These are phyloP conservation scores for Trichoderma cornu-damae DNA, from an alignment of 2,329 filamentous ascomycete genomes.

Conservation along the genomic window DNA sequence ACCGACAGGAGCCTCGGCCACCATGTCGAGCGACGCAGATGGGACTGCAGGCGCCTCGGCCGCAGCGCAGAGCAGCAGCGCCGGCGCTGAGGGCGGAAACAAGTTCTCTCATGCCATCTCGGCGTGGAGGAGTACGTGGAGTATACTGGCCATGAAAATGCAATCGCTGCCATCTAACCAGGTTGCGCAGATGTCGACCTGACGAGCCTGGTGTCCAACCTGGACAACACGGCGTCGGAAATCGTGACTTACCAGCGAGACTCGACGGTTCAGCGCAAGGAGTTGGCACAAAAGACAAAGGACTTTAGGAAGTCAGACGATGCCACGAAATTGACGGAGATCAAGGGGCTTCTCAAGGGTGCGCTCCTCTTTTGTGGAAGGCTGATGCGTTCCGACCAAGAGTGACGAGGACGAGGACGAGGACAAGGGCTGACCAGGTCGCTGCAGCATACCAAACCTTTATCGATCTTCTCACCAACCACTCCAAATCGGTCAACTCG, in stretches of 20 bases:
- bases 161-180: conserved; percentile 21
- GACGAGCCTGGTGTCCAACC: conserved; percentile 71
- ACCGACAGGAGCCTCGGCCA: conserved; percentile 6
- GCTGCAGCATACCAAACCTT: conserved; percentile 84
- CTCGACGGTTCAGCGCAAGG: conserved; percentile 92
- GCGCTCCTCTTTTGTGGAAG: background rate
- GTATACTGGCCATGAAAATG: background rate
- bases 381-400: too few relatives aligned
- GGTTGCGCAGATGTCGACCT: conserved; percentile 70
- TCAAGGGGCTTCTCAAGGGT: conserved; percentile 88
- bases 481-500: conserved; percentile 89
- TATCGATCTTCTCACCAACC: conserved; percentile 92
- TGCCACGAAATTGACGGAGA: conserved; percentile 74
- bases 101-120: conserved; percentile 96
- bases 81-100: conserved; percentile 59
- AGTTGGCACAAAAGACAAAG: conserved; percentile 97
- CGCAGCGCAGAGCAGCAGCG: conserved; percentile 5
- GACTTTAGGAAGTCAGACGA: conserved; percentile 95
- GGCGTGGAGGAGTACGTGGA: conserved; percentile 77
- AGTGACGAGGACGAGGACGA: too few relatives aligned
- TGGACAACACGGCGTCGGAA: conserved; percentile 92
- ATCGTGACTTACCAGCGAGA: conserved; percentile 91
- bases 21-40: conserved; percentile 33
- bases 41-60: conserved; percentile 23
- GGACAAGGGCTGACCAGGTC: background rate